These are phyloP conservation scores for Malassezia yamatoensis DNA, from an alignment of 1,284 basidiomycete genomes.

Conservation along the genomic window DNA sequence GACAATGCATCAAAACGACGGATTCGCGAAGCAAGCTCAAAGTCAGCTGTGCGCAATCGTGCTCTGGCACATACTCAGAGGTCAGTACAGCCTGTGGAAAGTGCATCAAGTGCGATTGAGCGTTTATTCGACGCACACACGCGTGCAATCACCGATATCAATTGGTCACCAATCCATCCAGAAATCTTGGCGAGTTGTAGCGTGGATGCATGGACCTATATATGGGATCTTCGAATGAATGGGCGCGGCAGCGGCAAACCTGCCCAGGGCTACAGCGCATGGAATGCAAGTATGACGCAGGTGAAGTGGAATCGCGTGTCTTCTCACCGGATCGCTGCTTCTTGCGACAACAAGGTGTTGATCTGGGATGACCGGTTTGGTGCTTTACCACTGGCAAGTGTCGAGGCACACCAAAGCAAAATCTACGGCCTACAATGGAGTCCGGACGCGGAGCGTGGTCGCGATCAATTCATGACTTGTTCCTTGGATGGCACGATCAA, in stretches of 20 bases:
- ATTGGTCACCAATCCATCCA: constrained; percentile 45
- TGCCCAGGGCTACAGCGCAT: constrained; percentile 40
- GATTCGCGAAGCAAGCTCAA: neutral
- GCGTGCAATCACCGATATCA: constrained; percentile 46
- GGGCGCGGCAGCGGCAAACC: constrained; percentile 23
- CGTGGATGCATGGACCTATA: constrained; percentile 46
- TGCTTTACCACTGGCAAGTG: constrained; percentile 28
- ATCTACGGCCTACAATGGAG: constrained; percentile 48
- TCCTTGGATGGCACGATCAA: constrained; percentile 46
- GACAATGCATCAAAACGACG: neutral
- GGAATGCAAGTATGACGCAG: constrained; percentile 45
- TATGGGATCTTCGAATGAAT: constrained; percentile 43
- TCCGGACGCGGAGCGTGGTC: constrained; percentile 28
- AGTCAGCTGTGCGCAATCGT: neutral
- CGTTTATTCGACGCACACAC: constrained; percentile 39
- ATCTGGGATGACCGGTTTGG: constrained; percentile 46
- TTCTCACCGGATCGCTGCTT: constrained; percentile 28
- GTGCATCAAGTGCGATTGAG: constrained; percentile 18
- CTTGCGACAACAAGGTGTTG: constrained; percentile 42
- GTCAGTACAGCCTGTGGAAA: neutral
- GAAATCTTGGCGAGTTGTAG: constrained; percentile 42
- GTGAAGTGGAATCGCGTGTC: constrained; percentile 39
- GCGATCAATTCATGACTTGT: constrained; percentile 43
- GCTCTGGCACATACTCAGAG: neutral
- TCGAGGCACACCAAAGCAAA: constrained; percentile 41